Percentiles rank a stretch among this genome's conserved stretches.
Evolutionary conservation across 345 rosid species (phyloP).

Genomic region (Hypericum perforatum): DNA sequence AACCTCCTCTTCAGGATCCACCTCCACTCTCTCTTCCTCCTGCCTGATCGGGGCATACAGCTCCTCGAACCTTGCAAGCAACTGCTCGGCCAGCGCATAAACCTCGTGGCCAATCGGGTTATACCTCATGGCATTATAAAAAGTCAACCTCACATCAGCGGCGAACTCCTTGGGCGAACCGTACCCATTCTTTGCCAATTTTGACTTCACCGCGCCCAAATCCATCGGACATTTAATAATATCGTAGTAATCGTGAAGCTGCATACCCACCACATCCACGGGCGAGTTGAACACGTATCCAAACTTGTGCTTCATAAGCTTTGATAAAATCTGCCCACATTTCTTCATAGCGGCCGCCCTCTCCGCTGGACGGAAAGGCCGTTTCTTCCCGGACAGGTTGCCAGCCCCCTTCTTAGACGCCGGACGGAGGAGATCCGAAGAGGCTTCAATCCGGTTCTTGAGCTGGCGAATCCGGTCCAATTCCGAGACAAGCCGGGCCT

Average conservation of each 20-base stretch:
- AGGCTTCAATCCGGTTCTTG: conserved; percentile 19
- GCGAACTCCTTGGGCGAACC: conserved; percentile 31
- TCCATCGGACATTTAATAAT: conserved; percentile 51
- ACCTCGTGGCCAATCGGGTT: conserved; percentile 38
- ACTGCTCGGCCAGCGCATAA: conserved; percentile 30
- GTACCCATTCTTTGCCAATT: conserved; percentile 19
- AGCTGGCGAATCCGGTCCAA: conserved; percentile 31
- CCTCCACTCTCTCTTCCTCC: conserved; percentile 13
- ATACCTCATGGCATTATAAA: conserved; percentile 41
- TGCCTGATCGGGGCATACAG: conserved; percentile 16
- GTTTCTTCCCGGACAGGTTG: conserved; percentile 13
- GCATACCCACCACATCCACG: conserved; percentile 30
- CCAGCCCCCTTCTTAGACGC: conserved; percentile 11
- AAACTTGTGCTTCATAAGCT: conserved; percentile 37
- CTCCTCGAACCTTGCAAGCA: conserved; percentile 21
- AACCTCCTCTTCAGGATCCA: conserved; percentile 7
- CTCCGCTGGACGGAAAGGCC: conserved; percentile 6
- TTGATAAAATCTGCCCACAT: conserved; percentile 30
- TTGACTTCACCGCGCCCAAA: conserved; percentile 39
- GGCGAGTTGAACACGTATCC: conserved; percentile 41
- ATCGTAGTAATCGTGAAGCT: conserved; percentile 34
- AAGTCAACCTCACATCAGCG: conserved; percentile 44
- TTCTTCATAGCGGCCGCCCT: conserved; percentile 17
- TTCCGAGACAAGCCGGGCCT: conserved; percentile 28
- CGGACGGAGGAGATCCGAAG: neutral